These are phyloP conservation scores for Calocybe gangraenosa DNA, from an alignment of 768 basidiomycete genomes.

Conservation along the genomic window DNA sequence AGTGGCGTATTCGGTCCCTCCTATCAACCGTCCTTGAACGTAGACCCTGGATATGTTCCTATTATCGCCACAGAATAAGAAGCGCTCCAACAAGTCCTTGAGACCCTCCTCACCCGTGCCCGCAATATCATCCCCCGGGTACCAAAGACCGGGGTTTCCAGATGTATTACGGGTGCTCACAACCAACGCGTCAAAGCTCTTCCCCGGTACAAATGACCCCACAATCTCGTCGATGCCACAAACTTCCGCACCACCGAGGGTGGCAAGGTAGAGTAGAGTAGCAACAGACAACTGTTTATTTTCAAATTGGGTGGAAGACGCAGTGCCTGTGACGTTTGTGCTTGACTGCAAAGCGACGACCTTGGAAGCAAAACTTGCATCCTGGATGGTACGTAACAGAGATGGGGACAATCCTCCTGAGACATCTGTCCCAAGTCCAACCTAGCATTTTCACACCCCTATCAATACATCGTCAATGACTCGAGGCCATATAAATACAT, in stretches of 20 bases:
- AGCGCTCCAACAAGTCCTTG: constrained; percentile 66
- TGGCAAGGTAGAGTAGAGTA: constrained; percentile 85
- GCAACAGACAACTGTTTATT: constrained; percentile 66
- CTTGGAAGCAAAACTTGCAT: constrained; percentile 80
- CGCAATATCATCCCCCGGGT: constrained; percentile 29
- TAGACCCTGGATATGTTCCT: constrained; percentile 80
- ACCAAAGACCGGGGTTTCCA: constrained; percentile 59
- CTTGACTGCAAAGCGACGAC: constrained; percentile 49
- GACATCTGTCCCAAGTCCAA: constrained; percentile 92
- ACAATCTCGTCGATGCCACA: constrained; percentile 64
- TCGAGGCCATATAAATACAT: constrained; percentile 9
- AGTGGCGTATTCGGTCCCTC: constrained; percentile 46
- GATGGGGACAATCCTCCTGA: constrained; percentile 85
- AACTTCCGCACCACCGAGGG: constrained; percentile 84
- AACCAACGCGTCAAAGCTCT: constrained; percentile 86
- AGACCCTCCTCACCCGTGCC: constrained; percentile 21
- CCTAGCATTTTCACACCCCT: constrained; percentile 52
- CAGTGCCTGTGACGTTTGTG: neutral
- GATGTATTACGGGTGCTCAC: constrained; percentile 53
- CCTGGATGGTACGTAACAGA: constrained; percentile 69
- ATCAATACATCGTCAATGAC: no score
- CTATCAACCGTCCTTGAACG: constrained; percentile 77
- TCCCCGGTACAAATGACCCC: constrained; percentile 77
- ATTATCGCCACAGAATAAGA: constrained; percentile 85
- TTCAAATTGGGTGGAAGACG: constrained; percentile 31